phyloP scores from a whole-genome alignment of 78 protist species.

The Cavenderia fasciculata region DNA sequence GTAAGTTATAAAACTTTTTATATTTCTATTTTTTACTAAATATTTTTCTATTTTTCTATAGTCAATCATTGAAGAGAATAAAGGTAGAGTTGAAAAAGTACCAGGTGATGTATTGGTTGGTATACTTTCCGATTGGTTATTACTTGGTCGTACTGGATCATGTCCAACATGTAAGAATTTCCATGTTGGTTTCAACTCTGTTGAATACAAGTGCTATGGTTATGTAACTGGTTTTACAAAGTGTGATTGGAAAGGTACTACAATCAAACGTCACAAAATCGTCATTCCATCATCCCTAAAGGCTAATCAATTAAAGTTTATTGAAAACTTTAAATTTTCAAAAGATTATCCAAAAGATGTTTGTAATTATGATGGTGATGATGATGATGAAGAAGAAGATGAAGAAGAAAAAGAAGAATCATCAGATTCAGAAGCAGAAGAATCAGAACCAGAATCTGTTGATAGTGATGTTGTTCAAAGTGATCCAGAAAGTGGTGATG shows the following conservation, averaged over 20 bases:
- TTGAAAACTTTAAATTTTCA: constrained; percentile 9
- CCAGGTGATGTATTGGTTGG: constrained; percentile 25
- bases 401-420: constrained; percentile 41
- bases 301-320: not conserved
- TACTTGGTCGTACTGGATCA: constrained; percentile 56
- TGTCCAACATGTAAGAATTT: constrained; percentile 74
- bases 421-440: not conserved
- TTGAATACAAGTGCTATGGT: constrained; percentile 64
- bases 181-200: constrained; percentile 28
- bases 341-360: constrained; percentile 46
- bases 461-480: not conserved
- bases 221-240: constrained; percentile 31
- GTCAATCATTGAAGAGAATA: not conserved
- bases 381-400: constrained; percentile 40
- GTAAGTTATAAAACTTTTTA: not conserved
- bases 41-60: too few relatives aligned
- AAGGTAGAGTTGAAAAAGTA: not conserved
- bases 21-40: not conserved
- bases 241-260: constrained; percentile 38
- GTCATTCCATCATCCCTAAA: constrained; percentile 16
- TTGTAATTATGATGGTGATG: not conserved
- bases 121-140: constrained; percentile 48
- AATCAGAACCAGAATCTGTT: not conserved
- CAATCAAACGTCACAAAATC: constrained; percentile 8
- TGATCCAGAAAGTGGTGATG: not conserved